Evolutionary conservation across 805 yeast species (phyloP), one percentile per base, ranked within the genome.

Genomic region (Candida golubevii): DNA sequence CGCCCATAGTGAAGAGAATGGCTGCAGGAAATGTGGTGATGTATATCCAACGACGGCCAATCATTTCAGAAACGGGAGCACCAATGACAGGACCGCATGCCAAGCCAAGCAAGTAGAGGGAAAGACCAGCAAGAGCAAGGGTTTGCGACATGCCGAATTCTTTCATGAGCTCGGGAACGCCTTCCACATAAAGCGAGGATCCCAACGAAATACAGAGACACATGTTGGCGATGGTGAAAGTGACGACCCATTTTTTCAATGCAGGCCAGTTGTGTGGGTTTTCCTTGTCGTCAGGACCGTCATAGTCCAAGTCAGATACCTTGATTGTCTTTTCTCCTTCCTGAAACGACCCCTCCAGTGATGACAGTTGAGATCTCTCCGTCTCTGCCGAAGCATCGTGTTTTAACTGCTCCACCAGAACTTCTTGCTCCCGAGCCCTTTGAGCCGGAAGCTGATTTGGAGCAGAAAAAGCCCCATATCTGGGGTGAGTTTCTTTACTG

Each of bases 151-250:
- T 72, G n/a, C 70, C 67, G 60, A 83, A 76, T 46, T 67, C 59
- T 1, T 44, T 45, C 55, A 66, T 61, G 56, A 85, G 61, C 48
- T 78, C 82, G 2, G 79, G 75, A 1, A 83, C 74, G 47, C 89
- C 85, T 44, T 78, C 73, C 26, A 83, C 85, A 55, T 72, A 85
- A 43, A 85, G 67, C 0, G 91, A 85, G 0, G 90, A 82, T 23
- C 93, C 91, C 59, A 85, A 74, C 0, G 89, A 79, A 29, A 83
- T 83, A 30, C 80, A 84, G 31, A 85, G 69, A 69, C 90, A 84
- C 2, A 89, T 88, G 31, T 37, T 42, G 28, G 54, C 49, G 11
- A 82, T 78, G 5, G 79, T 72, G 79, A 80, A 75, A 2, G 90
- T 83, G 45, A 78, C 65, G 34, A 60, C 58, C 89, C 90, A 83